Percentiles rank a stretch among this genome's conserved stretches.
Conservation (phyloP, 768 basidiomycete genomes). For the Leccinum aurantiacum region DNA sequence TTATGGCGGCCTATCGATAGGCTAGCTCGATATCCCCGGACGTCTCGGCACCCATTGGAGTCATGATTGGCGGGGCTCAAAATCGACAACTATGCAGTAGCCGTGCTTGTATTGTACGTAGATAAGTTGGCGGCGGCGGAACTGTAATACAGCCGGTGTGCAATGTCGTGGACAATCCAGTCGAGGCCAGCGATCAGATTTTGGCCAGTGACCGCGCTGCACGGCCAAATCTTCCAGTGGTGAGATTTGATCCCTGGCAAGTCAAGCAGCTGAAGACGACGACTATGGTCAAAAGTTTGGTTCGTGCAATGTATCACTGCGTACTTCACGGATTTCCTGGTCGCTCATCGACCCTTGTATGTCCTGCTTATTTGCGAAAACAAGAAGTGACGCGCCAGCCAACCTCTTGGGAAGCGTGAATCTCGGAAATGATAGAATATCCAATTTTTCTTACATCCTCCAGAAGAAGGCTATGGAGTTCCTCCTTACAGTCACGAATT, state of each 20-base stretch:
- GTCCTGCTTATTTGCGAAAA: slow-evolving; percentile 99
- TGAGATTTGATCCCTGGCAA: slow-evolving; percentile 82
- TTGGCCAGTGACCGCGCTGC: slow-evolving; percentile 88
- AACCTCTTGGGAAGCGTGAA: slow-evolving; percentile 59
- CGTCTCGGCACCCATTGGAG: slow-evolving; percentile 11
- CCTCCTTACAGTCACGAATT: slow-evolving; percentile 85
- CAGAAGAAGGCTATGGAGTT: slow-evolving; percentile 79
- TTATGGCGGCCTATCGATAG: slow-evolving; percentile 12
- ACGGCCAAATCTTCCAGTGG: slow-evolving; percentile 85
- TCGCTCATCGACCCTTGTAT: slow-evolving; percentile 82
- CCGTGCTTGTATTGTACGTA: background rate
- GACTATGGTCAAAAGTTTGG: slow-evolving; percentile 9
- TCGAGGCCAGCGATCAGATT: slow-evolving; percentile 84
- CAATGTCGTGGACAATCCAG: slow-evolving; percentile 91
- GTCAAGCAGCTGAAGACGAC: slow-evolving; percentile 65
- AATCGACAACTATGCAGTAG: slow-evolving; percentile 2
- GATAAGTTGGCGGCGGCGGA: slow-evolving; percentile 31
- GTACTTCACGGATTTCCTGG: slow-evolving; percentile 78
- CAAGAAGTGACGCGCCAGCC: slow-evolving; percentile 91
- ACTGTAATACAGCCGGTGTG: slow-evolving; percentile 82
- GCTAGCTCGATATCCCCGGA: slow-evolving; percentile 3
- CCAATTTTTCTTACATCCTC: slow-evolving; percentile 74
- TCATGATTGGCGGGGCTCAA: slow-evolving; percentile 9
- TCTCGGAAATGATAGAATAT: slow-evolving; percentile 11
- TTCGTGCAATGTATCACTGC: slow-evolving; percentile 27